These are phyloP conservation scores for Escallonia herrerae DNA, from an alignment of 129 eudicot species.

Conservation along the genomic window DNA sequence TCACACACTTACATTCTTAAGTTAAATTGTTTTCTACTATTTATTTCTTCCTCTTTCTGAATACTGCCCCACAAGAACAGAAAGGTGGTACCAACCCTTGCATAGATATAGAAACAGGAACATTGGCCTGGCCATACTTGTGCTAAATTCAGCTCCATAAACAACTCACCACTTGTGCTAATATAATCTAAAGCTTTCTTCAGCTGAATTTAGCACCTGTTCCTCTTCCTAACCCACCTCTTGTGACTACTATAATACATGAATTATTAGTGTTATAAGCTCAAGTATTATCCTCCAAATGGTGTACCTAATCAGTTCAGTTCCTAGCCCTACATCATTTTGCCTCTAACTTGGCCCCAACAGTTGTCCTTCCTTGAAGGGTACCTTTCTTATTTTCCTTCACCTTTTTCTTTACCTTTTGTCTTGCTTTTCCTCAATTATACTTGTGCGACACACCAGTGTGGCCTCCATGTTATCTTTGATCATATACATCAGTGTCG, in stretches of 20 bases:
- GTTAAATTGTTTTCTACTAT: neutral
- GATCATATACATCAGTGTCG: neutral
- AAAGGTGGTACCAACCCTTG: constrained; percentile 7
- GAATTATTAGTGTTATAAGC: constrained; percentile 1
- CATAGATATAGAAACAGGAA: constrained; percentile 35
- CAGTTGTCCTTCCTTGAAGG: constrained; percentile 36
- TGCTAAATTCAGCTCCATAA: constrained; percentile 42
- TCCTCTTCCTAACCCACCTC: constrained; percentile 38
- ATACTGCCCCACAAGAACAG: neutral
- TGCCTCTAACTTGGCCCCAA: constrained; percentile 31
- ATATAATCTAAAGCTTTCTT: neutral
- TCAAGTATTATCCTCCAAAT: constrained; percentile 4
- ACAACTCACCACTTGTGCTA: neutral
- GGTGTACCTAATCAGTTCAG: constrained; percentile 31
- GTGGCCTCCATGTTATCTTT: constrained; percentile 16
- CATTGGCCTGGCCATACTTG: constrained; percentile 9
- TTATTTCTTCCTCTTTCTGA: neutral
- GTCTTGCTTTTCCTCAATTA: constrained; percentile 23
- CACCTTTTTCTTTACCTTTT: constrained; percentile 15
- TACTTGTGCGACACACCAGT: constrained; percentile 26
- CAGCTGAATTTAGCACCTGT: constrained; percentile 53
- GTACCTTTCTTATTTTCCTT: constrained; percentile 18
- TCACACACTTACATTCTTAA: constrained; percentile 6
- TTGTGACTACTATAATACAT: neutral
- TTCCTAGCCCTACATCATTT: constrained; percentile 34